These are phyloP conservation scores for Leccinum sublutescens DNA, from an alignment of 768 basidiomycete species.

Conservation along the genomic window DNA sequence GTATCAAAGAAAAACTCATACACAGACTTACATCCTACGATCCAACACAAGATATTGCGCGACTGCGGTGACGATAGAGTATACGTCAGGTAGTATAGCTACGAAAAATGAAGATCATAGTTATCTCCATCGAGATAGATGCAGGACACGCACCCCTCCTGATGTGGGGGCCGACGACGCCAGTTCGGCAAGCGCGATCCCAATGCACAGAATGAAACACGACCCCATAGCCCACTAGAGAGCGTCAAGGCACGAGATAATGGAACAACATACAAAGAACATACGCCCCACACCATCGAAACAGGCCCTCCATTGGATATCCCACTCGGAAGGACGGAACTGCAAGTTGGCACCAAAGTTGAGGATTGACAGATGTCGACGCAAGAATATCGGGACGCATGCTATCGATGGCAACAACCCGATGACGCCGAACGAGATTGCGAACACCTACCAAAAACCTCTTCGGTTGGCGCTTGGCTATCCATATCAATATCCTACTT, in stretches of 20 bases:
- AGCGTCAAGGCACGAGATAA: background rate
- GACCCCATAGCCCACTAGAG: slow-evolving; percentile 36
- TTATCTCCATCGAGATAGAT: background rate
- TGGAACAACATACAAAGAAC: slow-evolving; percentile 2
- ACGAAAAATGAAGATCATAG: background rate
- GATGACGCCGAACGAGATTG: slow-evolving; percentile 66
- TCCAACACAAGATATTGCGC: slow-evolving; percentile 63
- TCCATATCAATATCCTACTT: background rate
- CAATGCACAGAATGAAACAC: slow-evolving; percentile 37
- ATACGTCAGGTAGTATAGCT: slow-evolving; percentile 69
- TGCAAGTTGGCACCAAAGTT: slow-evolving; percentile 9
- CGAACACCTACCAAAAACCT: slow-evolving; percentile 51
- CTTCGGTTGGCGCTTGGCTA: no score
- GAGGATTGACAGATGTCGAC: background rate
- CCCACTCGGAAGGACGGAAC: slow-evolving; percentile 43
- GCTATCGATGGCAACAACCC: slow-evolving; percentile 65
- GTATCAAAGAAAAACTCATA: background rate
- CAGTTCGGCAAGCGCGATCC: slow-evolving; percentile 37
- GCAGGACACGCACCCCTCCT: slow-evolving; percentile 29
- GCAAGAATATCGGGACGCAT: slow-evolving; percentile 30
- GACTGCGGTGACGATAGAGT: slow-evolving; percentile 51
- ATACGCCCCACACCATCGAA: slow-evolving; percentile 44
- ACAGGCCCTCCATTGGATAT: slow-evolving; percentile 48
- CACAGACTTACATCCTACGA: slow-evolving; percentile 55
- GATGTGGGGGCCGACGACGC: slow-evolving; percentile 40